Evolutionary conservation across 2,329 filamentous ascomycete species (phyloP), one percentile per base, ranked within the genome.

Genomic region (Cyphellophora europaea): DNA sequence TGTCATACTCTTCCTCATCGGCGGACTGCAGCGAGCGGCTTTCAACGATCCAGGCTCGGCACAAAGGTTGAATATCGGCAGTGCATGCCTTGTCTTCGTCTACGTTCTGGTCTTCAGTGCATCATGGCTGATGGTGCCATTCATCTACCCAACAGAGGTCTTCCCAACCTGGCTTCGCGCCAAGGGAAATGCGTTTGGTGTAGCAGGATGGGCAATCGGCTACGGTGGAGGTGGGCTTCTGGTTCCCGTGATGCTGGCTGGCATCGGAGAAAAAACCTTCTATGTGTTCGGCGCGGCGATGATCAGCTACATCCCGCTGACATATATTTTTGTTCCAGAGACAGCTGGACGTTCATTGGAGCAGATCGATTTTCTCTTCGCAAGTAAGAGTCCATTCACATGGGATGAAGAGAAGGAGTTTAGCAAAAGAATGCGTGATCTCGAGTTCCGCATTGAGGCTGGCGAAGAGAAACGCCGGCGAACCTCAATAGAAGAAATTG

Each of bases 141-240:
- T 49, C 17, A 45, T 56, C 5, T 56, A 56, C 34, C 48, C 47
- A 4, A 50, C 53, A 4, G 52, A 56, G 37, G 53, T 56, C 37
- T 54, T 53, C 17, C 53, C 53, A 10, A 50, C 46, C 27, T 45
- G 41, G 42, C 33, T 51, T 18, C 48, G 52, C 17, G 50, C 52
- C 17, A 50, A 50, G 35, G 51, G 53, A 18, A 50, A 53, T 33
- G 47, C 50, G 11, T 55, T 49, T 15, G 50, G 49, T 29, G 49
- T 52, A 27, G 48, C 43, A 3, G 52, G 53, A 6, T 51, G 43
- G 44, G 41, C 37, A 10, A 28, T 49, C 11, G 46, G 46, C 18
- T 45, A 44, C 23, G 49, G 46, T 30, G 42, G 42, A 31, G 40
- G 42, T 25, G 36, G 34, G 19, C 23, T 49, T 19, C 38, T 44